Conservation (phyloP, 805 yeast genomes). For the Saturnispora saitoi region DNA sequence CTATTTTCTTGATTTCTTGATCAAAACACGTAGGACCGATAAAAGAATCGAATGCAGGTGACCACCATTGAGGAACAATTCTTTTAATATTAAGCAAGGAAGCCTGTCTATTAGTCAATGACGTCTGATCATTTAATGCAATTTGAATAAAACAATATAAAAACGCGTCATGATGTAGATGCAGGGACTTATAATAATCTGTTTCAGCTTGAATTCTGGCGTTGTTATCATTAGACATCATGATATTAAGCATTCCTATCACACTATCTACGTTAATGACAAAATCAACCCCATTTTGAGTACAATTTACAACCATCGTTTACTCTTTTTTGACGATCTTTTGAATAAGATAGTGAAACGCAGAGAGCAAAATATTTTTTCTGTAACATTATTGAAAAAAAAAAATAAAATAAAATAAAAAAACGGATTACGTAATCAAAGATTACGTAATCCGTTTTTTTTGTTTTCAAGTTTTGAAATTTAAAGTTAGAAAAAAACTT, state of each 20-base stretch:
- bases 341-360: too few species aligned
- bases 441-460: background rate
- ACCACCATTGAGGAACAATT: conserved; percentile 69
- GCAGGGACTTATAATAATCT: conserved; percentile 35
- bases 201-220: conserved; percentile 46
- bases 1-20: conserved; percentile 40
- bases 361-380: too few species aligned
- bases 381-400: too few species aligned
- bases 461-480: background rate
- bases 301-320: background rate
- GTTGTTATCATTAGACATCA: conserved; percentile 37
- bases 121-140: conserved; percentile 26
- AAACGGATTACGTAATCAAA: background rate
- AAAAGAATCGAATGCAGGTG: conserved; percentile 71
- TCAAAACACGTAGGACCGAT: conserved; percentile 46
- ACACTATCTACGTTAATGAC: conserved; percentile 4
- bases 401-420: background rate
- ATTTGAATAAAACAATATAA: conserved; percentile 36
- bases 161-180: conserved; percentile 40
- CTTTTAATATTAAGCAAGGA: conserved; percentile 60
- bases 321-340: too few species aligned
- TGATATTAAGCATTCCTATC: conserved; percentile 13
- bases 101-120: conserved; percentile 45
- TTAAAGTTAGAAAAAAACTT: background rate
- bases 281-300: background rate